A percentile compares a stretch with the other conserved stretches of the same genome.
These are phyloP conservation scores for Globisporangium paroecandrum DNA, from an alignment of 352 stramenopile genomes.

Conservation along the genomic window DNA sequence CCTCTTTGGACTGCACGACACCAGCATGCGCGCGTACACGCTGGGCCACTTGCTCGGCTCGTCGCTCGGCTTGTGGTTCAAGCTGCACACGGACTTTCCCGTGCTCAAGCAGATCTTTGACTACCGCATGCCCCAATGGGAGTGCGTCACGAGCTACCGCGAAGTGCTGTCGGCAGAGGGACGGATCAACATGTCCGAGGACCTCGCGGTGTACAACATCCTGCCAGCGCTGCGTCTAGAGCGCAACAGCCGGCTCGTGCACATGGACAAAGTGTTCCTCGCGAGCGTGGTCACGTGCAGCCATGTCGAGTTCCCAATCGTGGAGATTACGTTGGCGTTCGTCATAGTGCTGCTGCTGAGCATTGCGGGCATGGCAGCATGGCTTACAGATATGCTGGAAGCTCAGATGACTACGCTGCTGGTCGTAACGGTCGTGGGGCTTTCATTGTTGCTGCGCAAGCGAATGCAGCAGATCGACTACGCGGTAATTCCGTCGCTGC, in stretches of 20 bases:
- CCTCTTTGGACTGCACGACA: neutral
- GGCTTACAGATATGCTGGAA: neutral
- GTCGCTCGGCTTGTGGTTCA: slow-evolving; percentile 20
- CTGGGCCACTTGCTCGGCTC: neutral
- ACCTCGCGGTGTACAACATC: neutral
- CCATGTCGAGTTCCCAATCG: slow-evolving; percentile 29
- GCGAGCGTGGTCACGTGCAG: slow-evolving; percentile 66
- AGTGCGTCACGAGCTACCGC: slow-evolving; percentile 16
- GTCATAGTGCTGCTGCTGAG: neutral
- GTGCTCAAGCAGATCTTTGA: slow-evolving; percentile 26
- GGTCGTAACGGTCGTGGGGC: neutral
- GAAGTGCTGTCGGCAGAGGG: slow-evolving; percentile 19
- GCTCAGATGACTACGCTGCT: slow-evolving; percentile 24
- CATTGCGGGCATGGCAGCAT: neutral
- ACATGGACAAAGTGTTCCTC: slow-evolving; percentile 61
- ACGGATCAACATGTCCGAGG: slow-evolving; percentile 13
- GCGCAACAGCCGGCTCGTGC: slow-evolving; percentile 39
- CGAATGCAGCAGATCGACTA: slow-evolving; percentile 51
- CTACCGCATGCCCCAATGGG: slow-evolving; percentile 33
- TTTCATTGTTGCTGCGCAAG: slow-evolving; percentile 22
- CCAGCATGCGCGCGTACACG: neutral
- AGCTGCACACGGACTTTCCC: slow-evolving; percentile 22
- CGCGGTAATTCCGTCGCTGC: slow-evolving; percentile 58
- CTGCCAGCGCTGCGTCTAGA: slow-evolving; percentile 25
- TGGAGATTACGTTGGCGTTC: slow-evolving; percentile 22